These are phyloP conservation scores for Solanum sitiens DNA, from an alignment of 257 asterid species.

Conservation along the genomic window DNA sequence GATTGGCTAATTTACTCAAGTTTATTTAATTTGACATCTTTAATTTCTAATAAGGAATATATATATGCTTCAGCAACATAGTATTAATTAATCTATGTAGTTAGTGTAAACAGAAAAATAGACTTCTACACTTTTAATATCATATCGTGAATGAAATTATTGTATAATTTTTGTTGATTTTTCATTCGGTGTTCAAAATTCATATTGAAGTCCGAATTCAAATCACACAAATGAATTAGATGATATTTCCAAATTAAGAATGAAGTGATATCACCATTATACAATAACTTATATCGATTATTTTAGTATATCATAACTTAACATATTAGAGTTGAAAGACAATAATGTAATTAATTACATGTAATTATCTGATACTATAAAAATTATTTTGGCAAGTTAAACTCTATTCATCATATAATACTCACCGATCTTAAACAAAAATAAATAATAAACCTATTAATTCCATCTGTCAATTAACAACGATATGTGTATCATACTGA, in stretches of 20 bases:
- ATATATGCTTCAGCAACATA: not conserved
- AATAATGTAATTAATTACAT: too few relatives aligned
- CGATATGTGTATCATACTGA: too few relatives aligned
- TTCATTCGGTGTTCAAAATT: not conserved
- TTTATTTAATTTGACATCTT: not conserved
- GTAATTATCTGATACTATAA: too few relatives aligned
- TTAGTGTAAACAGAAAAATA: not conserved
- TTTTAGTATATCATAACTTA: not conserved
- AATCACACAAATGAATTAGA: not conserved
- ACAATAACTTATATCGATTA: too few relatives aligned
- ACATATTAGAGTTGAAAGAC: not conserved
- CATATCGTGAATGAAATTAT: not conserved
- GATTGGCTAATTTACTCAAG: not conserved
- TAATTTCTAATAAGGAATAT: not conserved
- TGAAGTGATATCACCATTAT: too few relatives aligned
- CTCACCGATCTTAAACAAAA: too few relatives aligned
- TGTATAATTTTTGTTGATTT: not conserved
- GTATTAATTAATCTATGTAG: not conserved
- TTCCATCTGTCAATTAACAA: too few relatives aligned
- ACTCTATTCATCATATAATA: too few relatives aligned
- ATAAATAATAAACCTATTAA: too few relatives aligned
- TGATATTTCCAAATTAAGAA: too few relatives aligned
- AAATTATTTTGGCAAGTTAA: not conserved
- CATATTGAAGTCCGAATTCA: accelerated
- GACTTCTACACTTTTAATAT: not conserved